Percentiles rank a stretch among this genome's conserved stretches.
phyloP scores from a whole-genome alignment of 2,329 filamentous ascomycete species.

The Cryphonectria japonica region DNA sequence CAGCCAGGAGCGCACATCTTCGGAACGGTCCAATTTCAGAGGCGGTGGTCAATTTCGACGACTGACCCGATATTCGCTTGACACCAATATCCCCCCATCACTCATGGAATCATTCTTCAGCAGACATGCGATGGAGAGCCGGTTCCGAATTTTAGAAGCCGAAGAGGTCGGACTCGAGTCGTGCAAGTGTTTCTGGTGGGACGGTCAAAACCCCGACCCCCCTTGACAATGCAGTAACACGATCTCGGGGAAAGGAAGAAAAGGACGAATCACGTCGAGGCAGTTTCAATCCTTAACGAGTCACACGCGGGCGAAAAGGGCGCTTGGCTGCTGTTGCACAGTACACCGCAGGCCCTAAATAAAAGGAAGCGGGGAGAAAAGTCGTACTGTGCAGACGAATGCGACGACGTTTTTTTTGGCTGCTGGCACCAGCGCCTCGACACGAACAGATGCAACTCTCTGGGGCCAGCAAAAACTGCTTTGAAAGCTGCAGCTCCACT shows the following conservation, averaged over 20 bases:
- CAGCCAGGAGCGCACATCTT: not conserved
- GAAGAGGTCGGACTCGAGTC: not conserved
- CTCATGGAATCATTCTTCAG: not conserved
- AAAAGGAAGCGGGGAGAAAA: not conserved
- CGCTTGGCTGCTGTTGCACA: not conserved
- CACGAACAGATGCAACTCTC: not conserved
- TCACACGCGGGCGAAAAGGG: slow-evolving; percentile 16
- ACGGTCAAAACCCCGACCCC: not conserved
- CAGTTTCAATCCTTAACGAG: slow-evolving; percentile 2
- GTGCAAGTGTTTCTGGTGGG: not conserved
- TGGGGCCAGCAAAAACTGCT: not conserved
- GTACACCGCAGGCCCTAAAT: not conserved
- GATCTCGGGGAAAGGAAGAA: slow-evolving; percentile 16
- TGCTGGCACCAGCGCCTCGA: not conserved
- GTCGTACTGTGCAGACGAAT: not conserved
- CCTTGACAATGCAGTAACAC: slow-evolving; percentile 1
- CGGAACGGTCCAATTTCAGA: not conserved
- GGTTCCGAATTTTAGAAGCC: not conserved
- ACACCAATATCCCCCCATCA: no score
- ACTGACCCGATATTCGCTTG: not conserved
- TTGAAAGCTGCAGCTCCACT: not conserved
- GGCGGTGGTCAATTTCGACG: not conserved
- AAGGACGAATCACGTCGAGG: slow-evolving; percentile 16
- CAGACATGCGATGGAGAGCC: not conserved
- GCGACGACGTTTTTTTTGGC: not conserved